Conservation (phyloP, 1,284 basidiomycete genomes). For the Cryptococcus maquisensis region DNA sequence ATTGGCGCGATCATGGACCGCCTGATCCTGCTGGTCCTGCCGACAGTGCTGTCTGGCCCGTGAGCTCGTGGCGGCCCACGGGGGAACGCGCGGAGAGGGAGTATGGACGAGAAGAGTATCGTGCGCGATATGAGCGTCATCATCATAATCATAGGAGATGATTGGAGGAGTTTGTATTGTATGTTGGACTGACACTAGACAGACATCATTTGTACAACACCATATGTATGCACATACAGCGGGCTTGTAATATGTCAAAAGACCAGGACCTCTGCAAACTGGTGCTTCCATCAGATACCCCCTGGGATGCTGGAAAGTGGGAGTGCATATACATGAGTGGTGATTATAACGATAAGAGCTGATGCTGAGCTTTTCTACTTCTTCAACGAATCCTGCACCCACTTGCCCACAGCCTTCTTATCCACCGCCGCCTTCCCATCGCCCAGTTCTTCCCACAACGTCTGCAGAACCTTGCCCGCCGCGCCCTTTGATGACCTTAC, state of each 20-base stretch:
- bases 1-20: too few relatives aligned
- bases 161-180: too few relatives aligned
- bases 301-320: neutral
- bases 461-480: constrained; percentile 37
- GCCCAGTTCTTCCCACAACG: constrained; percentile 42
- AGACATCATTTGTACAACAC: too few relatives aligned
- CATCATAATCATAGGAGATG: too few relatives aligned
- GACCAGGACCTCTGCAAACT: neutral
- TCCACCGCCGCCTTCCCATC: constrained; percentile 35
- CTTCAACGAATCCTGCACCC: constrained; percentile 38
- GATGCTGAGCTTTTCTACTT: constrained; percentile 4
- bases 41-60: too few relatives aligned
- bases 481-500: constrained; percentile 26
- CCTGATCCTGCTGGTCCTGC: too few relatives aligned
- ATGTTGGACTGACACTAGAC: too few relatives aligned
- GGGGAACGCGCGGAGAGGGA: too few relatives aligned
- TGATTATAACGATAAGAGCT: neutral
- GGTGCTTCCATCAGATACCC: neutral
- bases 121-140: too few relatives aligned
- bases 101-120: too few relatives aligned
- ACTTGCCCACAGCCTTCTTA: constrained; percentile 42
- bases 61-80: too few relatives aligned
- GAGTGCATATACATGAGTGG: neutral
- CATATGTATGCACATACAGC: too few relatives aligned
- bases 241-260: neutral